A percentile compares a stretch with the other conserved stretches of the same genome.
phyloP scores from a whole-genome alignment of 306 rosid genomes.

The Nissolia schottii region DNA sequence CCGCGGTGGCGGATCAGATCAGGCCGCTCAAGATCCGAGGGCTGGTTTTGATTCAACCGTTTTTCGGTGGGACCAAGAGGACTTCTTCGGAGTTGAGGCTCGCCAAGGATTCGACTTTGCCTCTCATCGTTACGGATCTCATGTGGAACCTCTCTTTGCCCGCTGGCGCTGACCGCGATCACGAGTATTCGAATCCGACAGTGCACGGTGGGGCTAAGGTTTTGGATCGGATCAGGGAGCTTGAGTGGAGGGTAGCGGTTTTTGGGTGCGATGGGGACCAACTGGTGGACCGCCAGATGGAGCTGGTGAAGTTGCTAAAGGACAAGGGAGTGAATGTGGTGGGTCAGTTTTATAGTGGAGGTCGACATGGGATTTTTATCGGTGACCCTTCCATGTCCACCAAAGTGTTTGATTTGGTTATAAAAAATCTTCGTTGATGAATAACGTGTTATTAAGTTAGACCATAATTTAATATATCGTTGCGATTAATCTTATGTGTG shows the following conservation, averaged over 20 bases:
- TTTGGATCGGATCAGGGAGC: conserved; percentile 15
- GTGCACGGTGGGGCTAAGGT: conserved; percentile 8
- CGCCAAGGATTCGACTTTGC: conserved; percentile 15
- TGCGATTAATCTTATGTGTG: too few species aligned
- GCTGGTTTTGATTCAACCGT: conserved; percentile 44
- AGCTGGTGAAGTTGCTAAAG: conserved; percentile 23
- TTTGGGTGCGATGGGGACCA: conserved; percentile 44
- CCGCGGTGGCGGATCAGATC: conserved; percentile 17
- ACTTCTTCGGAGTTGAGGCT: conserved; percentile 37
- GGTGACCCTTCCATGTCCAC: conserved; percentile 15
- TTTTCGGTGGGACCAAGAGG: conserved; percentile 49
- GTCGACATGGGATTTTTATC: conserved; percentile 33
- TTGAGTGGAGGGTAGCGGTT: conserved; percentile 39
- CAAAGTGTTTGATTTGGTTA: background rate
- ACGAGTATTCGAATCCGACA: conserved; percentile 63
- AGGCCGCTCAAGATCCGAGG: conserved; percentile 35
- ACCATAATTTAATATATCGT: too few species aligned
- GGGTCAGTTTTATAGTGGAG: conserved; percentile 35
- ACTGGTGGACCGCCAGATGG: conserved; percentile 41
- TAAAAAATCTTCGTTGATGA: background rate
- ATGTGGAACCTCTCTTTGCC: conserved; percentile 52
- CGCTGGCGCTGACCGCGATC: conserved; percentile 29
- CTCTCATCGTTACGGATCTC: conserved; percentile 17
- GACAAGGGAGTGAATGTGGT: conserved; percentile 26
- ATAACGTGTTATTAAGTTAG: too few species aligned